Percentiles rank a stretch among this genome's conserved stretches.
Evolutionary conservation across 345 rosid species (phyloP).

Genomic region (Eucalyptus dawsonii): DNA sequence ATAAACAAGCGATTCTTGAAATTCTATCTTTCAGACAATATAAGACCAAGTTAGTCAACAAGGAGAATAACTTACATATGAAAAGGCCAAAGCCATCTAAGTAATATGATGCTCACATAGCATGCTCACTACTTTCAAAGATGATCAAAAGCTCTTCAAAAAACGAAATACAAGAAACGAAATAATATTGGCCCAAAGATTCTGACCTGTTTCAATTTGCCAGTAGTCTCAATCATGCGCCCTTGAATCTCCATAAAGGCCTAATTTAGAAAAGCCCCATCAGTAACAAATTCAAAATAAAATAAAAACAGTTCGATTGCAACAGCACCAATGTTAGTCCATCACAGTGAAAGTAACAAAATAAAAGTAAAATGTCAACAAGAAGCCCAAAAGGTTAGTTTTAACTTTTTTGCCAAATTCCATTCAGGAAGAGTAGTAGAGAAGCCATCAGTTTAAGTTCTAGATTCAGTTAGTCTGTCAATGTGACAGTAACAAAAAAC

Average conservation of each 20-base stretch:
- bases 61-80: not conserved
- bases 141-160: not conserved
- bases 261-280: conserved; percentile 1
- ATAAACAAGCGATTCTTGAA: not conserved
- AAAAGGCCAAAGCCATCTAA: not conserved
- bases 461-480: not conserved
- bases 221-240: conserved; percentile 59
- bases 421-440: not conserved
- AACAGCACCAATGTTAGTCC: not conserved
- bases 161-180: not conserved
- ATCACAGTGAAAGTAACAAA: not conserved
- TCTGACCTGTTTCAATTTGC: conserved; percentile 53
- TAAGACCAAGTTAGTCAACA: not conserved
- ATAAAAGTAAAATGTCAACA: not conserved
- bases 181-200: not conserved
- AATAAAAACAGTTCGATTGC: not conserved
- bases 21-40: not conserved
- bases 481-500: not conserved
- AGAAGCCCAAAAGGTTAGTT: not conserved
- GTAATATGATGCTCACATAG: not conserved
- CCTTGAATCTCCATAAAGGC: conserved; percentile 57
- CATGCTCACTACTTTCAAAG: not conserved
- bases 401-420: not conserved
- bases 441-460: not conserved
- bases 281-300: not conserved